A percentile compares a stretch with the other conserved stretches of the same genome.
Conservation (phyloP, 768 basidiomycete genomes). For the Stropharia rugosoannulata region DNA sequence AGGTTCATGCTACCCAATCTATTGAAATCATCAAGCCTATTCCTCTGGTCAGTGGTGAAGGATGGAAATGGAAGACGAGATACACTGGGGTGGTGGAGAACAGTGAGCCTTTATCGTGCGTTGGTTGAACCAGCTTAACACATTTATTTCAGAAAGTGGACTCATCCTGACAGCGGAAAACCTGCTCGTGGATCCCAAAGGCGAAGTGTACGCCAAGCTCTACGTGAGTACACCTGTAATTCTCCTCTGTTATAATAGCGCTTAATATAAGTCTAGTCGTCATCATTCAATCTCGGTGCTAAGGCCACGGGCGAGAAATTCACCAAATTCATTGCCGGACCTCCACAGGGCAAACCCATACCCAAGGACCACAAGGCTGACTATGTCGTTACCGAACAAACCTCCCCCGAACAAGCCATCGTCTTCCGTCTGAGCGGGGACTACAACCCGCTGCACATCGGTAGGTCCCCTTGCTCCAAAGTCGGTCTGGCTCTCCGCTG, state of each 20-base stretch:
- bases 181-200: constrained; percentile 60
- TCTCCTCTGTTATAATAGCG: neutral
- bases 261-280: constrained; percentile 37
- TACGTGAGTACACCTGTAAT: constrained; percentile 38
- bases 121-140: neutral
- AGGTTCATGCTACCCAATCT: constrained; percentile 80
- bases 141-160: constrained; percentile 56
- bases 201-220: constrained; percentile 59
- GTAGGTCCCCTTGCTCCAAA: constrained; percentile 28
- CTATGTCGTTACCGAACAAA: constrained; percentile 60
- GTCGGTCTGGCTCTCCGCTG: too few species aligned
- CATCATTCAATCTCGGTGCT: constrained; percentile 70
- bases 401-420: constrained; percentile 64
- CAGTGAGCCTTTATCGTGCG: constrained; percentile 45
- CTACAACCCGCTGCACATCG: constrained; percentile 78
- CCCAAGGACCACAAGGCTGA: constrained; percentile 23
- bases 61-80: constrained; percentile 72
- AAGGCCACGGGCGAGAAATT: constrained; percentile 63
- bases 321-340: constrained; percentile 57
- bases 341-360: constrained; percentile 42
- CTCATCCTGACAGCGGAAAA: constrained; percentile 70
- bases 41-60: constrained; percentile 71
- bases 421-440: constrained; percentile 76
- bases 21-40: constrained; percentile 81
- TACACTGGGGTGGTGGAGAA: constrained; percentile 79